Base-by-base conservation (phyloP, 2,329 filamentous ascomycete species). In the Colletotrichum nymphaeae region DNA sequence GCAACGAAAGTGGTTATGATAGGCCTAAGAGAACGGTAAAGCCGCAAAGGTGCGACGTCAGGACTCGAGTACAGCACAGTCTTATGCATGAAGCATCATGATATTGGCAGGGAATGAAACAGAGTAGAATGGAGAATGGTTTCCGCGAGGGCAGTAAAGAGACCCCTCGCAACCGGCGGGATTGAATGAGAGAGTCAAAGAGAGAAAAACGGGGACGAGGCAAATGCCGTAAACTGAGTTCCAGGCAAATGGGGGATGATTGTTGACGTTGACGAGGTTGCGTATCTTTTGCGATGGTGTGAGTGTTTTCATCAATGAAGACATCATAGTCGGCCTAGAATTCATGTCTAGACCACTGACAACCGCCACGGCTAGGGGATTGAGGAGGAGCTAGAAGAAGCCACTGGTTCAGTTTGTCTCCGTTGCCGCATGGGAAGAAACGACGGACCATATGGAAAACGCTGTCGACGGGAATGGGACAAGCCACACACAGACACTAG, bases 281-380 rank as follows among this genome's bases (percentile, higher is more conserved):
- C 42, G 59, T 65, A 69, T 69, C 55, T 35, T 30, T 16, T 22
- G 35, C 42, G 53, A 69, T 49, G 66, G 58, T 37, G n/a, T 57
- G 67, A 70, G 71, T 73, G 71, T 73, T 70, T 73, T 73, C 67
- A 70, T 73, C 71, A 22, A 71, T 60, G 19, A 58, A 70, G 67
- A 73, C 71, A 73, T 73, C 71, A 73, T 70, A 56, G 60, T 71
- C 35, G 46, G 53, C n/a, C 62, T 60, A 70, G 52, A 26, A 70
- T 37, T 58, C 46, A 63, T 62, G 67, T 60, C 70, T 62, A 71
- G 67, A 60, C 71, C 71, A 56, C 32, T 28, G 56, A 62, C 56
- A 73, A 53, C 60, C 67, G 67, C 62, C 67, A 70, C 46, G 28
- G 60, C 67, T 70, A 73, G 67, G n/a, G 60, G 57, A 62, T 53